Conservation (phyloP, 805 yeast species). For the Kuraishia molischiana region DNA sequence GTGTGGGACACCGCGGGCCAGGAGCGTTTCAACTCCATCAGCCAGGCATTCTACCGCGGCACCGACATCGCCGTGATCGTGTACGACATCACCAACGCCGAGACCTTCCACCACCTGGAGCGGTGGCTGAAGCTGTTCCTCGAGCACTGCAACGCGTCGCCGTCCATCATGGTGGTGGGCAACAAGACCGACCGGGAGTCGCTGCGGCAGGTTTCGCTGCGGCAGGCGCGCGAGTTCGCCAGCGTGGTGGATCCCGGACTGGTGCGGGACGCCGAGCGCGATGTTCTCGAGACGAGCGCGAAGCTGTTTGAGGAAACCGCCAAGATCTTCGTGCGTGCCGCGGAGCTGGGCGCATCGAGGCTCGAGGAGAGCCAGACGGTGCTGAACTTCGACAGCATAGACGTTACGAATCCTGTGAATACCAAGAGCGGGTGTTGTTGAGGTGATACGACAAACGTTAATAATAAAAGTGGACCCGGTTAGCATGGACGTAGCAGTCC, state of each 20-base stretch:
- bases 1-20: constrained; percentile 96
- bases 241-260: constrained; percentile 11
- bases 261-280: constrained; percentile 13
- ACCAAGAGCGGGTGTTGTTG: constrained; percentile 1
- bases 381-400: constrained; percentile 14
- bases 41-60: constrained; percentile 49
- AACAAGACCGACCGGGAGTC: constrained; percentile 33
- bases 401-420: constrained; percentile 7
- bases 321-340: constrained; percentile 15
- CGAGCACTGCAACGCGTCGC: constrained; percentile 37
- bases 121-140: constrained; percentile 38
- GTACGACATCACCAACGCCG: constrained; percentile 44
- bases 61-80: constrained; percentile 45
- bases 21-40: constrained; percentile 69
- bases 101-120: constrained; percentile 33
- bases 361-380: constrained; percentile 9
- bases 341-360: constrained; percentile 13
- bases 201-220: constrained; percentile 16
- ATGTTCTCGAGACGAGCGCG: constrained; percentile 19
- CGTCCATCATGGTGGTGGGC: constrained; percentile 43
- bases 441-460: too few relatives aligned
- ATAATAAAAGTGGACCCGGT: too few relatives aligned
- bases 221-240: constrained; percentile 22
- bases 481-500: too few relatives aligned
- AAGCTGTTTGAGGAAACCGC: constrained; percentile 16